Percentiles rank a stretch among this genome's conserved stretches.
Evolutionary conservation across 148 eudicot genomes (phyloP).

Genomic region (Cornus suecica): DNA sequence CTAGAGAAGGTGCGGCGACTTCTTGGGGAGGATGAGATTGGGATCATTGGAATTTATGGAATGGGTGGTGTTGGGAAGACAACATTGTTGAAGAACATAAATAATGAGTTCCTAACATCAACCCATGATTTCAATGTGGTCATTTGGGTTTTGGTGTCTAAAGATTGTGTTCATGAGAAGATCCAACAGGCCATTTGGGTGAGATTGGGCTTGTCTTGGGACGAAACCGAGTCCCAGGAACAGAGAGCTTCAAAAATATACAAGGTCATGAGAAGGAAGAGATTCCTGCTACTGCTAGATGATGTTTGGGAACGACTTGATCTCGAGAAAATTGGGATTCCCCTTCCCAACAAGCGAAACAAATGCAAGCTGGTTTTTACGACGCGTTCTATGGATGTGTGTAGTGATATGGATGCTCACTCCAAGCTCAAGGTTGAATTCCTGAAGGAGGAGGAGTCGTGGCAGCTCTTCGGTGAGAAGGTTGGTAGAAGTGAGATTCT

Average conservation of each 20-base stretch:
- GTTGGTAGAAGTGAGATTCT: slow-evolving; percentile 15
- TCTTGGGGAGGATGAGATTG: slow-evolving; percentile 29
- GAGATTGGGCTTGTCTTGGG: slow-evolving; percentile 30
- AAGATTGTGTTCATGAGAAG: slow-evolving; percentile 28
- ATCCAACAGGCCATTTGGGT: slow-evolving; percentile 31
- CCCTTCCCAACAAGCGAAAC: slow-evolving; percentile 32
- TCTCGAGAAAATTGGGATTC: slow-evolving; percentile 41
- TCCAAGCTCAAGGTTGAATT: slow-evolving; percentile 39
- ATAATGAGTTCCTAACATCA: slow-evolving; percentile 26
- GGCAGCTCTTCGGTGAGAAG: slow-evolving; percentile 38
- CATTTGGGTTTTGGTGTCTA: slow-evolving; percentile 41
- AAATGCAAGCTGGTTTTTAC: slow-evolving; percentile 41
- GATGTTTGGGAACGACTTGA: slow-evolving; percentile 46
- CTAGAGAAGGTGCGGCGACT: slow-evolving; percentile 16
- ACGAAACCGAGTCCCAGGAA: slow-evolving; percentile 22
- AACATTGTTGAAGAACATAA: slow-evolving; percentile 38
- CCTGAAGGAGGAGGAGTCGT: slow-evolving; percentile 32
- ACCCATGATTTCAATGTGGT: slow-evolving; percentile 35
- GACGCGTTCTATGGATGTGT: slow-evolving; percentile 38
- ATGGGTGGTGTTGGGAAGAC: slow-evolving; percentile 62
- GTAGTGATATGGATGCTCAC: slow-evolving; percentile 47
- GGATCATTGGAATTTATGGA: slow-evolving; percentile 45
- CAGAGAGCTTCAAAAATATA: slow-evolving; percentile 19
- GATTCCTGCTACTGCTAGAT: slow-evolving; percentile 44
- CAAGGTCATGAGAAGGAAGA: slow-evolving; percentile 33